Base-by-base conservation (phyloP, 805 yeast species). In the Blastobotrys americana region DNA sequence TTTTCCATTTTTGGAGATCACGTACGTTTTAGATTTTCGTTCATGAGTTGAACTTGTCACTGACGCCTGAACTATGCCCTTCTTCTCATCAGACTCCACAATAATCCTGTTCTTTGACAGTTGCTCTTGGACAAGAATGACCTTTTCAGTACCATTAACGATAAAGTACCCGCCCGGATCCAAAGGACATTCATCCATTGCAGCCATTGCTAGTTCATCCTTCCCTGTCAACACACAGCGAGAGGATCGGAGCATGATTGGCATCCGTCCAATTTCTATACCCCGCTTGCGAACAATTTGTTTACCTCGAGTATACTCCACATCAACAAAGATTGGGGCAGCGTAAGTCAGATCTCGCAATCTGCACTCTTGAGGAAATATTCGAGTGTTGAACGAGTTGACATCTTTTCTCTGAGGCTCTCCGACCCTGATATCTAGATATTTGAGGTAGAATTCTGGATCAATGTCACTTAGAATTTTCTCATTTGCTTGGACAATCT, bases 131-230 rank as follows among this genome's bases (percentile, higher is more conserved):
- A 93, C 94, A 54, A 93, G 73, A 51, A 93, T 93, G 37, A 93
- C 98, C 63, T 93, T 93, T 58, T 93, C 98, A 0, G 98, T 93
- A 63, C 98, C 98, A 61, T 90, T 90, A 40, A 89, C 97, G 59
- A 90, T 85, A 59, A 93, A 93, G 61, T 93, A 93, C 57, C 98
- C 98, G 67, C 98, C 98, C 4, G 98, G 98, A 66, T 93, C 98
- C 41, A 93, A 71, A 0, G 98, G 98, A 65, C 98, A 93, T 66
- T 93, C 98, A 55, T 85, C 82, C 54, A 84, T 71, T 20, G 68
- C 68, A 0, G 98, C 97, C 97, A 93, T 90, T 55, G 78, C 82
- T 23, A 69, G 63, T 57, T 90, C 96, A 41, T 78, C 71, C 39
- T 84, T 79, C 16, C 88, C 94, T 50, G 78, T 78, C 48, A 93